Conservation (phyloP, 2,329 filamentous ascomycete species). For the Cladosporium sp. region DNA sequence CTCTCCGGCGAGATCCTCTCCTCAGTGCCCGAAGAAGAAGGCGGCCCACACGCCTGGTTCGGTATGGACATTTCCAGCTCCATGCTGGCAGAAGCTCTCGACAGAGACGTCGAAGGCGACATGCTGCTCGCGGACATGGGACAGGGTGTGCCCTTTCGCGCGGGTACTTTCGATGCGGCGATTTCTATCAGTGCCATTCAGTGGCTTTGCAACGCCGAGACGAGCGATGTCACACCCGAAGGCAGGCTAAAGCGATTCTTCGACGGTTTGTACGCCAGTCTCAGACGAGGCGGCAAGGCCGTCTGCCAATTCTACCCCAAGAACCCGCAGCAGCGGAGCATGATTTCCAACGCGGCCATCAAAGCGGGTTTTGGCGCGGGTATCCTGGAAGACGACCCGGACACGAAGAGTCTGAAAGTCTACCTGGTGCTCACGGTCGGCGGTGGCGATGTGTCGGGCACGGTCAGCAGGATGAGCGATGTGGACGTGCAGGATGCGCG, state of each 20-base stretch:
- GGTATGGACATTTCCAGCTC: slow-evolving; percentile 91
- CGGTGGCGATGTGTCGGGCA: slow-evolving; percentile 73
- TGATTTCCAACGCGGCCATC: slow-evolving; percentile 88
- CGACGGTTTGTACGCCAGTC: slow-evolving; percentile 78
- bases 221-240: slow-evolving; percentile 67
- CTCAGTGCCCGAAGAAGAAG: slow-evolving; percentile 60
- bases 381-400: slow-evolving; percentile 88
- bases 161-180: slow-evolving; percentile 89
- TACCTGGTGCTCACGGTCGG: slow-evolving; percentile 93
- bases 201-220: slow-evolving; percentile 94
- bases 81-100: slow-evolving; percentile 95
- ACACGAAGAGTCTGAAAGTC: slow-evolving; percentile 94
- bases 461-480: slow-evolving; percentile 80
- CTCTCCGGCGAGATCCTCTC: slow-evolving; percentile 92
- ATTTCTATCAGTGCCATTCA: slow-evolving; percentile 96
- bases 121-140: slow-evolving; percentile 92
- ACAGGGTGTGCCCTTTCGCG: slow-evolving; percentile 88
- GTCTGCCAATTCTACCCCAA: slow-evolving; percentile 99
- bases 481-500: slow-evolving; percentile 71
- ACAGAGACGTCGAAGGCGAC: slow-evolving; percentile 88
- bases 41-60: slow-evolving; percentile 90
- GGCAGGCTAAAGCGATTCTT: slow-evolving; percentile 82
- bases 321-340: slow-evolving; percentile 82
- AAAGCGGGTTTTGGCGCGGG: slow-evolving; percentile 94
- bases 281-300: slow-evolving; percentile 78